A percentile compares a stretch with the other conserved stretches of the same genome.
Evolutionary conservation across 805 yeast genomes (phyloP).

Genomic region (Barnettozyma salicaria): DNA sequence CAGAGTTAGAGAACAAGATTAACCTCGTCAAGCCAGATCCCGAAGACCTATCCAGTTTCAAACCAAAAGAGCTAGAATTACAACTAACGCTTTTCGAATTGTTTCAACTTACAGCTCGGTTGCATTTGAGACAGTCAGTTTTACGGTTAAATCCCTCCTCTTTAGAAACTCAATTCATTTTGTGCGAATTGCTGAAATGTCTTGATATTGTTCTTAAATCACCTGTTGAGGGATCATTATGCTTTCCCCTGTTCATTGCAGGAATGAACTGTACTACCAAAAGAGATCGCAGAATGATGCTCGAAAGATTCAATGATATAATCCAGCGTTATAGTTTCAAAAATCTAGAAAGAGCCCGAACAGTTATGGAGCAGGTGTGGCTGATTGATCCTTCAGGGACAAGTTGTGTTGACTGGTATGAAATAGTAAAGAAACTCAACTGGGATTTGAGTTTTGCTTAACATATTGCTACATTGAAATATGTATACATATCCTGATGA

Average conservation of each 20-base stretch:
- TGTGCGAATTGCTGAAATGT: constrained; percentile 47
- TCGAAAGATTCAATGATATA: constrained; percentile 45
- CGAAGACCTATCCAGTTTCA: constrained; percentile 35
- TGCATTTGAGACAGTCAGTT: constrained; percentile 64
- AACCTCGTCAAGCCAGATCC: constrained; percentile 48
- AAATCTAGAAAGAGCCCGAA: constrained; percentile 43
- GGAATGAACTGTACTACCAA: constrained; percentile 58
- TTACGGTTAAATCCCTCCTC: constrained; percentile 53
- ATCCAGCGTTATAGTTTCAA: constrained; percentile 62
- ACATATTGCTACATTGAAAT: neutral
- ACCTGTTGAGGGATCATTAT: constrained; percentile 61
- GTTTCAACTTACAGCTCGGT: constrained; percentile 60
- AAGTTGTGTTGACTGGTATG: constrained; percentile 66
- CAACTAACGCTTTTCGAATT: constrained; percentile 69
- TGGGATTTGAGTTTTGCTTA: constrained; percentile 78
- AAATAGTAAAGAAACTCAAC: constrained; percentile 54
- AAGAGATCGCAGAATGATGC: constrained; percentile 49
- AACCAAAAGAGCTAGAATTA: constrained; percentile 47
- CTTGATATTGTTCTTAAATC: constrained; percentile 60
- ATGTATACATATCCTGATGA: neutral
- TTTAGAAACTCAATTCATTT: constrained; percentile 55
- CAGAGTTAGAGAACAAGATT: constrained; percentile 43
- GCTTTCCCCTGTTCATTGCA: constrained; percentile 74
- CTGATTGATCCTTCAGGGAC: constrained; percentile 44
- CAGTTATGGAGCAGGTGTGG: constrained; percentile 37